Evolutionary conservation across 2,329 filamentous ascomycete species (phyloP).

Genomic region (Parasarocladium wereldwijsianum): DNA sequence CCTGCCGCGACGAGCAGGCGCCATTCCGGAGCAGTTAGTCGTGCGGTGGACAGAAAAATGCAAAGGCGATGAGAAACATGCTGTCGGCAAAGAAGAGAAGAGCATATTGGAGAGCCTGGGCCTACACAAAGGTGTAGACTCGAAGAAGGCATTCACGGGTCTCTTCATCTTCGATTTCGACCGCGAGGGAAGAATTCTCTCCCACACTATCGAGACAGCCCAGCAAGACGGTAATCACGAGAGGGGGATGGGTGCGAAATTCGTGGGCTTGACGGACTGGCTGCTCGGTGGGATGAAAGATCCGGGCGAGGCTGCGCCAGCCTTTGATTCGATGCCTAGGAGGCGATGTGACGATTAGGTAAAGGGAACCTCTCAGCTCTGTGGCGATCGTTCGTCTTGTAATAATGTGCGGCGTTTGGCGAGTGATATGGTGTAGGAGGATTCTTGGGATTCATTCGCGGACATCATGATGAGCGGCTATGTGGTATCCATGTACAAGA

Average conservation of each 20-base stretch:
- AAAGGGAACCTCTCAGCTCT: too few species aligned
- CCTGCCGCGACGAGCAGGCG: slow-evolving; percentile 34
- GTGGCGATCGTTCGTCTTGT: too few species aligned
- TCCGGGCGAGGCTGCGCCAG: slow-evolving; percentile 17
- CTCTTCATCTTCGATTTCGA: slow-evolving; percentile 96
- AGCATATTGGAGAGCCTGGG: slow-evolving; percentile 29
- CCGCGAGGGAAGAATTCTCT: slow-evolving; percentile 64
- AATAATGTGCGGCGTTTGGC: too few species aligned
- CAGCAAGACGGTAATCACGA: slow-evolving; percentile 77
- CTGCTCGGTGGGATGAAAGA: slow-evolving; percentile 58
- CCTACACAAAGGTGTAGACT: slow-evolving; percentile 22
- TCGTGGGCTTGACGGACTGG: slow-evolving; percentile 92
- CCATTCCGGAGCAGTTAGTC: slow-evolving; percentile 63
- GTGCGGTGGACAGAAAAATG: slow-evolving; percentile 63
- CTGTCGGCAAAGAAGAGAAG: slow-evolving; percentile 10
- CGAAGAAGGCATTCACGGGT: slow-evolving; percentile 69
- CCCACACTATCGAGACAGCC: slow-evolving; percentile 87
- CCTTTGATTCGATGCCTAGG: slow-evolving; percentile 18
- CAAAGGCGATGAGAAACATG: slow-evolving; percentile 12
- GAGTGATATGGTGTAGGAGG: too few species aligned
- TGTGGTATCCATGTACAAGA: too few species aligned
- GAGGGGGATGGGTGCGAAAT: slow-evolving; percentile 60
- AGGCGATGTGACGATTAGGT: slow-evolving; percentile 10
- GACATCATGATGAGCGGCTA: too few species aligned
- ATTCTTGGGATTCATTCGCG: too few species aligned